phyloP scores from a whole-genome alignment of 2,329 filamentous ascomycete genomes.

The Apiospora hydei region DNA sequence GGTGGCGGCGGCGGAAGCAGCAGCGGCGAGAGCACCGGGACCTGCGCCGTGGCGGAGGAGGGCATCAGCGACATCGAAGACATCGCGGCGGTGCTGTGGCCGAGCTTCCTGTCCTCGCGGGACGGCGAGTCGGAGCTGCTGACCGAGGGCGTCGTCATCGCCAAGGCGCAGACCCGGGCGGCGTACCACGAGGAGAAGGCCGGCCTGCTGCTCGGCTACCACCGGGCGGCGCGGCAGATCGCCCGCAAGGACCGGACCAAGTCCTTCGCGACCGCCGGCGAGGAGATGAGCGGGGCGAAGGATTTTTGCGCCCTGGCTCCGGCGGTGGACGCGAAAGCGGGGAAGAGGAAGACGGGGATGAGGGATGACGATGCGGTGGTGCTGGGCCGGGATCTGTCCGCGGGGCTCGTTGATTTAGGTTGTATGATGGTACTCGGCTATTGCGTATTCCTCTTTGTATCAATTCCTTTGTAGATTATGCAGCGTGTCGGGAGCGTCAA shows the following conservation, averaged over 20 bases:
- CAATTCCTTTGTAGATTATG: background rate
- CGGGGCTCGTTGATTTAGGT: background rate
- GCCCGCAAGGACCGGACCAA: constrained; percentile 26
- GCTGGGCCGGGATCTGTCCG: background rate
- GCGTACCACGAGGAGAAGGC: constrained; percentile 27
- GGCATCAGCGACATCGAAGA: constrained; percentile 24
- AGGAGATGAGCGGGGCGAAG: constrained; percentile 9
- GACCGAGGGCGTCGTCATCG: constrained; percentile 26
- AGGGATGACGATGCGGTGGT: background rate
- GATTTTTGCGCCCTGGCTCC: constrained; percentile 25
- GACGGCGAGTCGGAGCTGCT: constrained; percentile 27
- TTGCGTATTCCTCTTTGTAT: background rate
- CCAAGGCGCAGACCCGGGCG: constrained; percentile 24
- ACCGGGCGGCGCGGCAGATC: constrained; percentile 27
- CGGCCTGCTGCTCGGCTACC: constrained; percentile 22
- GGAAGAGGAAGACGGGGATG: constrained; percentile 3
- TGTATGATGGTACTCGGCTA: constrained; percentile 3
- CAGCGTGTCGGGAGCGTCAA: background rate
- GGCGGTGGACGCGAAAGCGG: constrained; percentile 6
- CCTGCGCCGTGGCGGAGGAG: constrained; percentile 2
- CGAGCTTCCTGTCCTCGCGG: constrained; percentile 26
- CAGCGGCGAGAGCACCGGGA: constrained; percentile 3
- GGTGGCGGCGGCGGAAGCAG: background rate
- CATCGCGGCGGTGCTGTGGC: constrained; percentile 26
- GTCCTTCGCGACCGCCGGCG: constrained; percentile 25